Evolutionary conservation across 2,329 filamentous ascomycete genomes (phyloP).

Genomic region (Zymoseptoria passerinii): DNA sequence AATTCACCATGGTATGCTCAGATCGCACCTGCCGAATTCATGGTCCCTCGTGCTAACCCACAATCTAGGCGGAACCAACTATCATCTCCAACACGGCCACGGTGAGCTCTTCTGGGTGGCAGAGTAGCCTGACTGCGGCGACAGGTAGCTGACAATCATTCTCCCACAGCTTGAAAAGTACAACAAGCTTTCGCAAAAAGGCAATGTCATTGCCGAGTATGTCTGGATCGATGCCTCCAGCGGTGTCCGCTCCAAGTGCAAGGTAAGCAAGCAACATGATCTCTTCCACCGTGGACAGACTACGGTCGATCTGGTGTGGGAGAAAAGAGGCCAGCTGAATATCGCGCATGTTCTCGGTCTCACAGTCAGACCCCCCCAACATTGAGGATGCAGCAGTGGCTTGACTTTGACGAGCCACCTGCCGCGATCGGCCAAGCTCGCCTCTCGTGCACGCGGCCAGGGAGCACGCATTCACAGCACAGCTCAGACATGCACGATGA

Average conservation of each 20-base stretch:
- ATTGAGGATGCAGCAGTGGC: constrained; percentile 8
- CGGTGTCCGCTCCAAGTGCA: constrained; percentile 86
- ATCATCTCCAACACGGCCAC: constrained; percentile 1
- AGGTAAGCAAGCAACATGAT: constrained; percentile 54
- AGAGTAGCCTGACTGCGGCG: not conserved
- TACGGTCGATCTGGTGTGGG: not conserved
- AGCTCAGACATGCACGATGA: too few relatives aligned
- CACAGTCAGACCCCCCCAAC: constrained; percentile 1
- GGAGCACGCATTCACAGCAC: not conserved
- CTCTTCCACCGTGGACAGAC: constrained; percentile 1
- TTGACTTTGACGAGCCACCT: constrained; percentile 5
- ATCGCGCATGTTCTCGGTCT: not conserved
- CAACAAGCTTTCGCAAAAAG: constrained; percentile 82
- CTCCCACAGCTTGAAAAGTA: constrained; percentile 75
- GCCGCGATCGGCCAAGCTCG: constrained; percentile 6
- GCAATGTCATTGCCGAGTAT: constrained; percentile 86
- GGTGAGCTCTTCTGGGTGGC: not conserved
- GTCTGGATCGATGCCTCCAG: constrained; percentile 87
- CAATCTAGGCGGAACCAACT: not conserved
- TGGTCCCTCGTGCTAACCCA: not conserved
- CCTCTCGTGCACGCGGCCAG: not conserved
- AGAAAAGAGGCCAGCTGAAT: not conserved
- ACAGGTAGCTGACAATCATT: not conserved
- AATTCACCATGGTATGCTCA: not conserved
- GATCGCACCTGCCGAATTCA: not conserved